Base-by-base conservation (phyloP, 140 eudicot species). In the Stevia rebaudiana region DNA sequence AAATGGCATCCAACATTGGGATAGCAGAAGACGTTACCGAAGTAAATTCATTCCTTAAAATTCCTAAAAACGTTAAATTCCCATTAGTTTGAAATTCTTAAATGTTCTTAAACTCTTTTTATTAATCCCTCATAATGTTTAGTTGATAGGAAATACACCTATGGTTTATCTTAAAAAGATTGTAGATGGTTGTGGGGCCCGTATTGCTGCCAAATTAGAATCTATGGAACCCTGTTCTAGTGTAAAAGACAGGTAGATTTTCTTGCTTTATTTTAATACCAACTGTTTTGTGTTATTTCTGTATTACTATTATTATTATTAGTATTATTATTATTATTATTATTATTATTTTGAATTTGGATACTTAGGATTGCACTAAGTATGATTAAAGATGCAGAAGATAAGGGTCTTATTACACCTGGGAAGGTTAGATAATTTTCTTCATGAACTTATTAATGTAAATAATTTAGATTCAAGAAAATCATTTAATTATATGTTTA, bases 311-410 rank as follows among this genome's bases (percentile, higher is more conserved):
- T 28, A 15, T 11, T 4, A n/a, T 28, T 28, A 4, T 28, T 28
- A 39, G 33, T 30, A 16, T 19, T 30, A 2, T 18, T 30, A 22
- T 16, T 28, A 15, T 11, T 4, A n/a, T 28, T 28, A 4, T 28
- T 28, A 39, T 33, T 30, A 16, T 19, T 30, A 2, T 18, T 30
- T 10, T 68, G 9, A 22, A 24, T 50, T 63, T 49, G 28, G 47
- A 22, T 37, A 13, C 53, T 54, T 66, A 84, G 95, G 80, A 68
- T 82, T 72, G 95, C 78, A 2, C 76, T 76, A 61, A 82, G 87
- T 41, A 87, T 87, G 95, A 87, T 87, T 15, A 75, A 67, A 71
- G 94, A 87, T 49, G 95, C 95, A 19, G 95, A 87, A 76, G 86
- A 84, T 30, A 84, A 81, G 66, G 95, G 94, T 61, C 81, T 77